These are phyloP conservation scores for Nicotiana noctiflora DNA, from an alignment of 257 asterid genomes.

Conservation along the genomic window DNA sequence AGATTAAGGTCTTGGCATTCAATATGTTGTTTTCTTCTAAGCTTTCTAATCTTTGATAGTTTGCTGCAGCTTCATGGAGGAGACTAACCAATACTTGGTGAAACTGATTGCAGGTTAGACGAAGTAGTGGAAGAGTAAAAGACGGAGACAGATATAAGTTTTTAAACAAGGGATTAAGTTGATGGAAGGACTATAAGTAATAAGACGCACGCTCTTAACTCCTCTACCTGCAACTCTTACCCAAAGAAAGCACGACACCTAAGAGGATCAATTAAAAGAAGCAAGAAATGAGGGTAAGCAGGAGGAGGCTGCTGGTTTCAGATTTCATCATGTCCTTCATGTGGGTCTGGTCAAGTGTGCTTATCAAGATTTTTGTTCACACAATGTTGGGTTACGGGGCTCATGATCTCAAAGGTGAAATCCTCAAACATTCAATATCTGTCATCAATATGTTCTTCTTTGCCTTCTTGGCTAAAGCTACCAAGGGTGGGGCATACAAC, in stretches of 20 bases:
- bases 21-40: too few relatives aligned
- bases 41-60: too few relatives aligned
- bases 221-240: too few relatives aligned
- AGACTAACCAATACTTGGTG: too few relatives aligned
- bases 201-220: not conserved
- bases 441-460: slow-evolving; percentile 57
- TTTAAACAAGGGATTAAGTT: not conserved
- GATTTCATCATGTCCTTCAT: slow-evolving; percentile 66
- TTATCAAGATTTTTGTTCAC: slow-evolving; percentile 56
- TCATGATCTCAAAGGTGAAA: slow-evolving; percentile 45
- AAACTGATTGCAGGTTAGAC: too few relatives aligned
- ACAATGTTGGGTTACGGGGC: slow-evolving; percentile 35
- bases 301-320: slow-evolving; percentile 40
- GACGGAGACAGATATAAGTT: too few relatives aligned
- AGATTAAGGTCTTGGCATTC: too few relatives aligned
- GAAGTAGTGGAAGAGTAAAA: too few relatives aligned
- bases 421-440: slow-evolving; percentile 32
- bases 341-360: slow-evolving; percentile 84
- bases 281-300: slow-evolving; percentile 6
- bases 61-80: too few relatives aligned
- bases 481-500: slow-evolving; percentile 70
- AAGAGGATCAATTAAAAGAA: not conserved
- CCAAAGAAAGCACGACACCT: not conserved
- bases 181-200: not conserved
- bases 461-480: slow-evolving; percentile 38